Evolutionary conservation across 768 basidiomycete species (phyloP).

Genomic region (Butyriboletus loyo): DNA sequence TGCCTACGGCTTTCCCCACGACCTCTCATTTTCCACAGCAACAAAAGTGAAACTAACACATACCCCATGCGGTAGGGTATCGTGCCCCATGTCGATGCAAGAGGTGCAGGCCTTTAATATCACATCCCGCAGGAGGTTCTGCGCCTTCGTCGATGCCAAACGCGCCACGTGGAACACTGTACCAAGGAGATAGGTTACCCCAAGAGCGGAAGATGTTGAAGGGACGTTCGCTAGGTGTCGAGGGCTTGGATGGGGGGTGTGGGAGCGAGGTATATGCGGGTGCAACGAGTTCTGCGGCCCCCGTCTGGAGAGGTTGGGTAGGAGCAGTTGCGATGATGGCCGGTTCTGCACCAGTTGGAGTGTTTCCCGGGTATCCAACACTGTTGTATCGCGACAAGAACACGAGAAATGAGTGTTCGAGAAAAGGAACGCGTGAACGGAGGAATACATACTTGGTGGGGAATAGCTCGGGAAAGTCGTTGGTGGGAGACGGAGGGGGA

Average conservation of each 20-base stretch:
- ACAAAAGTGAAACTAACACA: constrained; percentile 21
- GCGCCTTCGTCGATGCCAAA: constrained; percentile 76
- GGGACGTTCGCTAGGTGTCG: constrained; percentile 23
- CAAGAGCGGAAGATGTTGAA: constrained; percentile 75
- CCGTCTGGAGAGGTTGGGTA: constrained; percentile 73
- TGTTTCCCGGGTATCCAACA: constrained; percentile 74
- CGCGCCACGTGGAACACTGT: constrained; percentile 57
- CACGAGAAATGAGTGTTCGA: not conserved
- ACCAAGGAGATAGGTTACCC: constrained; percentile 89
- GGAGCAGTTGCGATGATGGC: constrained; percentile 72
- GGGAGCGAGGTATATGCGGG: constrained; percentile 36
- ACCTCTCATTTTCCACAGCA: not conserved
- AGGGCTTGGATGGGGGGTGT: constrained; percentile 4
- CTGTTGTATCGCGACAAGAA: constrained; percentile 4
- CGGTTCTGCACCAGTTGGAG: constrained; percentile 78
- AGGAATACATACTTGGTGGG: constrained; percentile 46
- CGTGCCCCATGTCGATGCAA: constrained; percentile 82
- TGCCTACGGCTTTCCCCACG: not conserved
- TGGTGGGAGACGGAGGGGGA: constrained; percentile 74
- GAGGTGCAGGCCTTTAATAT: constrained; percentile 71
- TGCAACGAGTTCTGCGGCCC: constrained; percentile 59
- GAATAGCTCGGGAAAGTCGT: constrained; percentile 67
- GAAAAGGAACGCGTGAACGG: too few relatives aligned
- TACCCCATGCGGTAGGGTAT: constrained; percentile 65
- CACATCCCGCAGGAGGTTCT: constrained; percentile 66